Base-by-base conservation (phyloP, 176 grass and related monocot genomes). In the Oryza nivara region DNA sequence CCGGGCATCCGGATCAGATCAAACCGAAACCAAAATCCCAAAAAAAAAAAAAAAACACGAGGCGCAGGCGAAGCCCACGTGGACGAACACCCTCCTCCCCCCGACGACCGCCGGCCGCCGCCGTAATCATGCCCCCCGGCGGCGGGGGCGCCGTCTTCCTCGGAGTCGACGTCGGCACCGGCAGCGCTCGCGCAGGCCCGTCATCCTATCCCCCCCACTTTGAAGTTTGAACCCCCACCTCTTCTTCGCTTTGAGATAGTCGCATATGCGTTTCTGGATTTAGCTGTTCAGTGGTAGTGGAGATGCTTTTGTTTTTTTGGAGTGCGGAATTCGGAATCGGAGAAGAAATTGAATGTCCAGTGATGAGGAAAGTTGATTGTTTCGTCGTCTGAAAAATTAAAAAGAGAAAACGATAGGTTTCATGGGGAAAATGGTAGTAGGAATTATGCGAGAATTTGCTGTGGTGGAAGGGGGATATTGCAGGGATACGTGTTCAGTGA, bases 161-260 rank as follows among this genome's bases (percentile, higher is more conserved):
- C 45, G 93, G 93, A 43, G 86, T 98, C 28, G 96, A 98, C 36
- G 96, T 98, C 26, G 96, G 93, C 74, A 98, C 96, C 19, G 91
- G 96, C 65, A 98, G 96, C 88, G 91, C 96, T n/a, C 93, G 93
- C 16, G 96, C 96, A 86, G 96, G 96, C 74, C 70, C 8, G 77
- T 68, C 32, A n/a, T 46, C 35, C n/a, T 80, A 40, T 58, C 17
- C 46, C 16, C 16, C 56, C 13, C 14, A 36, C 35, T 10, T 10
- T 14, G 46, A 48, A 46, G 44, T 68, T 32, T 76, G 15, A 51
- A 30, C 23, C 36, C 36, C 35, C 36, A 14, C 28, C 9, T 46
- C 48, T 16, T 64, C 41, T 32, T 63, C 22, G 35, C 16, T 6
- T 38, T 5, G 36, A 6, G 36, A 38, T 34, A 22, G 48, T 22